A percentile compares a stretch with the other conserved stretches of the same genome.
These are phyloP conservation scores for Epichloe coenophiala DNA, from an alignment of 2,329 filamentous ascomycete genomes.

Conservation along the genomic window DNA sequence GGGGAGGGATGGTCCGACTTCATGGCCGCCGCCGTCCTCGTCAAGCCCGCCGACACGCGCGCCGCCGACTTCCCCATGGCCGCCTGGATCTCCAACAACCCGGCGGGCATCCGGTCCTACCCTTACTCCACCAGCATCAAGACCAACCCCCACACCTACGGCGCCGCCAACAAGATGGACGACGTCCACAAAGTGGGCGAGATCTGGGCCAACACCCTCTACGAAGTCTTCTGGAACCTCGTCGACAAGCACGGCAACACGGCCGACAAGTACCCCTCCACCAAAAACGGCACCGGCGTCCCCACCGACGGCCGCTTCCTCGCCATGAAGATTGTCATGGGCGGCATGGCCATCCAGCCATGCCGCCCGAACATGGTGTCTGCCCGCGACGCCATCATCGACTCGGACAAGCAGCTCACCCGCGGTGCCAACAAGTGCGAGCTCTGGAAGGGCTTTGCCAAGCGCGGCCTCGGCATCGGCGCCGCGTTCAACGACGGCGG, in stretches of 20 bases:
- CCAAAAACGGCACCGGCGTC: too few species aligned
- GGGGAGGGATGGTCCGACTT: constrained; percentile 45
- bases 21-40: constrained; percentile 35
- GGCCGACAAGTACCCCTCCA: constrained; percentile 23
- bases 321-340: constrained; percentile 15
- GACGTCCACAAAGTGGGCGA: constrained; percentile 35
- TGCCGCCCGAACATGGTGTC: too few species aligned
- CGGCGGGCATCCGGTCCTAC: constrained; percentile 34
- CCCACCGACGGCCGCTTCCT: too few species aligned
- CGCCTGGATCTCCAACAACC: constrained; percentile 32
- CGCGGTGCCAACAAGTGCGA: constrained; percentile 20
- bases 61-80: constrained; percentile 33
- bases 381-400: too few species aligned
- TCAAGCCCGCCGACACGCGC: constrained; percentile 32
- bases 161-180: constrained; percentile 21
- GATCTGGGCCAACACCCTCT: constrained; percentile 38
- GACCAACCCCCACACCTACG: constrained; percentile 39
- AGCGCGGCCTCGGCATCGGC: too few species aligned
- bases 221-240: constrained; percentile 44
- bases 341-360: too few species aligned
- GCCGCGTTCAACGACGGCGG: constrained; percentile 1
- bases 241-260: constrained; percentile 42
- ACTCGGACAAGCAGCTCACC: constrained; percentile 6
- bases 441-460: constrained; percentile 36
- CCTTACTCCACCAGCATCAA: constrained; percentile 36